Base-by-base conservation (phyloP, 139 green algal species). In the Gonium pectorale region DNA sequence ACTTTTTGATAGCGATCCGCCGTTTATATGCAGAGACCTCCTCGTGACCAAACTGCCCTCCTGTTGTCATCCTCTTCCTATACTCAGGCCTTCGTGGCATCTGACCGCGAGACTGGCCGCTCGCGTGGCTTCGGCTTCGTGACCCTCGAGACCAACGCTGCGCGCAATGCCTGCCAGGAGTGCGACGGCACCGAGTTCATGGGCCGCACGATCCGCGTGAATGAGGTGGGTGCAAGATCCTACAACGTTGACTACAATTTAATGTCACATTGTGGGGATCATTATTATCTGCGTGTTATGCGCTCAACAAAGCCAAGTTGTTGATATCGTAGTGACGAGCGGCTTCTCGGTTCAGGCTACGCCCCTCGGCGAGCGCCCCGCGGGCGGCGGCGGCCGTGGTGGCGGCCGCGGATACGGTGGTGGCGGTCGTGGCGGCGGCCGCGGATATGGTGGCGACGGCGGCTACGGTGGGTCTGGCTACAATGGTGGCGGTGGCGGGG, bases 51-150 rank as follows among this genome's bases (percentile, higher is more conserved):
- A 11, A 54, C 46, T 15, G 13, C n/a, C n/a, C n/a, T n/a, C n/a
- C n/a, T n/a, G n/a, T 54, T 54, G 13, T 54, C 46, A 54, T 24
- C 46, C 46, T 24, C 11, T 15, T 54, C 46, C 15, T 54, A 11
- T 54, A 11, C 46, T 11, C 46, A 54, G 13, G 15, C 70, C 33
- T 93, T 92, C 74, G 80, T 93, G 26, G 74, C 88, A 33, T 90
- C 81, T 33, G 93, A 96, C 79, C 90, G 93, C 64, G 92, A 96
- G 79, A 94, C 90, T 31, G 93, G 93, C 37, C 83, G 93, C 35
- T 92, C 90, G 44, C 80, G 93, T 33, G 93, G 93, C 40, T 96
- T 96, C 72, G 93, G 88, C 59, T 96, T 96, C 89, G 93, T 96
- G 51, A 96, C 93, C 35, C 91, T 96, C 82, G 71, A 79, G 56